Evolutionary conservation across 2,329 filamentous ascomycete genomes (phyloP), one percentile per base, ranked within the genome.

Genomic region (Kalmusia sp.): DNA sequence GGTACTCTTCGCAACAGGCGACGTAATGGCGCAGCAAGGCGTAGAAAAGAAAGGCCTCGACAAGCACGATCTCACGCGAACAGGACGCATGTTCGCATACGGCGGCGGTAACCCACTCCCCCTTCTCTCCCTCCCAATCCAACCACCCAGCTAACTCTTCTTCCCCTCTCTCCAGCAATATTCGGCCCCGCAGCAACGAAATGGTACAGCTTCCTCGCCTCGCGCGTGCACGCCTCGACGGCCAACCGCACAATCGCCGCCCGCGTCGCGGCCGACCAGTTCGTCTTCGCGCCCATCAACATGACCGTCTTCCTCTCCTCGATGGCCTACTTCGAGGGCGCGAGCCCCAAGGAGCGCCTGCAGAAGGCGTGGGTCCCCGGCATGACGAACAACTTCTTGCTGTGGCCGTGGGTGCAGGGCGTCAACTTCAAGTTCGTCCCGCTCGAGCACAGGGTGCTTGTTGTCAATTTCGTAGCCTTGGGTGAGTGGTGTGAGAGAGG

Each of bases 1-100:
- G 84, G 74, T 98, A 54, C 87, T 99, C 59, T 99, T 98, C 74
- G 93, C 90, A 53, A 91, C 92, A 12, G 95, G 95, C 67, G 95
- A 99, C 78, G 82, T 89, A 55, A 87, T 96, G 62, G 92, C 95
- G 31, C 95, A 99, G 77, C 93, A 98, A 78, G 82, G 86, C 30
- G 90, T 99, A 54, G 93, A 98, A 78, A 88, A 87, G 74, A 87
- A 84, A 68, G 93, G 92, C 15, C 62, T 90, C 22, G 78, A 88
- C 63, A 89, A 90, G 61, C 93, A 99, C 74, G 77, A 91, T 64
- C 67, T 86, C 31, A 78, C 79, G 24, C 85, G 91, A 48, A 93
- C 90, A 25, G 87, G 82, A 9, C 87, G 91, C 65, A 95, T 96
- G 91, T 86, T 86, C 37, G 77, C 88, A 54, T 95, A 95, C 72